Evolutionary conservation across 192 early-diverging fungal species (phyloP).

Genomic region (Coemansia sp.): DNA sequence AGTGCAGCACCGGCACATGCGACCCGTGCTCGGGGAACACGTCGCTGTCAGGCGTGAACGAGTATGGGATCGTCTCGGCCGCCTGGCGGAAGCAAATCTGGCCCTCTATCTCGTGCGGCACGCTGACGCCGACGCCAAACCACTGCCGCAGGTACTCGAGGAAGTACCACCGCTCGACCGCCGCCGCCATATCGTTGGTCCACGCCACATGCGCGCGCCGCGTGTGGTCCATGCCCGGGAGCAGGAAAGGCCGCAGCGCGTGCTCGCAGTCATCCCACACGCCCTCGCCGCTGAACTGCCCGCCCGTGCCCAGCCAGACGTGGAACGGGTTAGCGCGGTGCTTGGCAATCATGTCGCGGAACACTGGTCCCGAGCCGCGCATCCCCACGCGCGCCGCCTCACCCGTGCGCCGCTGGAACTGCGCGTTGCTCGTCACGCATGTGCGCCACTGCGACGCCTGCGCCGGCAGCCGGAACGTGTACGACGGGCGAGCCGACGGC

Average conservation of each 20-base stretch:
- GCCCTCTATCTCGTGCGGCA: constrained; percentile 23
- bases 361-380: constrained; percentile 41
- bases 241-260: constrained; percentile 57
- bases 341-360: constrained; percentile 56
- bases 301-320: constrained; percentile 68
- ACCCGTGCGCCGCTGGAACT: constrained; percentile 27
- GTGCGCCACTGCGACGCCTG: constrained; percentile 50
- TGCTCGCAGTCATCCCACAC: constrained; percentile 58
- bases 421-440: constrained; percentile 43
- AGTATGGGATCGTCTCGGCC: constrained; percentile 66
- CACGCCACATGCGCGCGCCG: constrained; percentile 51
- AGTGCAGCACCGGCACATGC: constrained; percentile 63
- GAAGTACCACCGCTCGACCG: constrained; percentile 65
- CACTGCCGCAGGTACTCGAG: constrained; percentile 56
- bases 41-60: constrained; percentile 78
- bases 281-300: constrained; percentile 62
- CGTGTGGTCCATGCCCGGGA: constrained; percentile 26
- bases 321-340: constrained; percentile 64
- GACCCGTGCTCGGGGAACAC: constrained; percentile 75
- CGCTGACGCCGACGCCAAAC: constrained; percentile 37
- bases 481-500: constrained; percentile 28
- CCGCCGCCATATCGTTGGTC: constrained; percentile 56
- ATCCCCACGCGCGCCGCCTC: constrained; percentile 25
- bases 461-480: constrained; percentile 41
- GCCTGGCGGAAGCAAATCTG: constrained; percentile 59